Base-by-base conservation (phyloP, 179 eudicot species). In the Heliamphora pulchella region DNA sequence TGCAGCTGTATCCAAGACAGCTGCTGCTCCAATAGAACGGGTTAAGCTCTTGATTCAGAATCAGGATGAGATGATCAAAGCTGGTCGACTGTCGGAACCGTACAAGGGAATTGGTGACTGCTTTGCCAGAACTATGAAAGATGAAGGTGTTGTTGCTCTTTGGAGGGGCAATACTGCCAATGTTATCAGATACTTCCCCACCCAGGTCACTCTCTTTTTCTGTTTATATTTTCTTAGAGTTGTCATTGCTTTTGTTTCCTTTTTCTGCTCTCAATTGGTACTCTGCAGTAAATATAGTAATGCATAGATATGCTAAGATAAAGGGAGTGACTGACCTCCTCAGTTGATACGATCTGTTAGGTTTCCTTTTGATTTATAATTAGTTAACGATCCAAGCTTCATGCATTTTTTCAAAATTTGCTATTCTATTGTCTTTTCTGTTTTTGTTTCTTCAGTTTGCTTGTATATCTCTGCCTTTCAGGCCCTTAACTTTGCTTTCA, bases 401-500 rank as follows among this genome's bases (percentile, higher is more conserved):
- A 31, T 31, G 31, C 0, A 31, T 0, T 31, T 31, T 31, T 31
- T 31, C 31, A 31, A 31, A 31, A 31, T 31, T 31, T 31, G 0
- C 31, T 31, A 31, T 31, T 31, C 31, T 0, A 31, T 31, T 31
- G 31, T 31, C 31, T 31, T 31, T 31, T 31, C 31, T 31, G 31
- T 31, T 31, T 31, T 31, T 31, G 31, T 31, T 31, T 31, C 31
- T 31, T 31, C 31, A 31, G 31, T 0, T 31, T 31, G 31, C 31
- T 31, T 31, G 31, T 31, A 31, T 31, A 31, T 31, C 31, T 31
- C 31, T 31, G 31, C 31, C 31, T 31, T 44, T 69, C 81, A 90
- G 93, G 93, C 91, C 74, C 84, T 90, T 75, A 90, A 90, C 82
- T 90, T 88, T 84, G 93, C 93, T 8, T 88, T 88, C 71, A 88